Evolutionary conservation across 176 grass and related monocot species (phyloP), one percentile per base, ranked within the genome.

Genomic region (Carex kokanica): DNA sequence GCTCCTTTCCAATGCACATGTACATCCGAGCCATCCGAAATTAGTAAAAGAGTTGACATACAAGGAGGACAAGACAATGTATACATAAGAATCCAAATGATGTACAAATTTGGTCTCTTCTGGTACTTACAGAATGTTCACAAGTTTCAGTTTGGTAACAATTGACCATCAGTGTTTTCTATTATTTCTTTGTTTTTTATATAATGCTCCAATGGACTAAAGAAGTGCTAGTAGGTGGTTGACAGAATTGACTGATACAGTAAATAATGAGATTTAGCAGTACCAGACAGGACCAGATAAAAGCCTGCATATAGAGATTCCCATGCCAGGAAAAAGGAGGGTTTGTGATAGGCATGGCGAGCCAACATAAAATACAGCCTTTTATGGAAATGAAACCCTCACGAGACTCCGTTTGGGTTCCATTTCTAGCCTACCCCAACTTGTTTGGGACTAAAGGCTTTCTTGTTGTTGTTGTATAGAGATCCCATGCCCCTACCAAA

Each of bases 1-100:
- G 96, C 96, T 34, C 96, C 96, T 90, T 99, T 99, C 93, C 96
- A 99, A 58, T 99, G 96, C n/a, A 99, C 72, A 90, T 89, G 96
- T 87, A 99, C 83, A n/a, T 79, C 45, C 4, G 84, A 93, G 70
- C 87, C 93, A 58, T 56, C 62, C 96, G 95, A 78, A 61, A 86
- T 82, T 13, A 17, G 43, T 40, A 41, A 21, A 63, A 62, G 34
- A 80, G 38, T 63, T 32, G 18, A 21, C 40, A 82, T 61, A 18
- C 45, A 62, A 45, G 24, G 57, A 61, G 9, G 17, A 8, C 17
- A 81, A 81, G 27, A 34, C 62, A 18, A 82, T 31, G 20, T 8
- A 75, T 75, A 15, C 18, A 57, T 18, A 56, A 36, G 23, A 82
- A 75, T 75, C 14, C 10, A 29, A 53, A 54, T 55, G 12, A 55